These are phyloP conservation scores for Magnusiomyces tetraspermus DNA, from an alignment of 1,139 yeast genomes.

Conservation along the genomic window DNA sequence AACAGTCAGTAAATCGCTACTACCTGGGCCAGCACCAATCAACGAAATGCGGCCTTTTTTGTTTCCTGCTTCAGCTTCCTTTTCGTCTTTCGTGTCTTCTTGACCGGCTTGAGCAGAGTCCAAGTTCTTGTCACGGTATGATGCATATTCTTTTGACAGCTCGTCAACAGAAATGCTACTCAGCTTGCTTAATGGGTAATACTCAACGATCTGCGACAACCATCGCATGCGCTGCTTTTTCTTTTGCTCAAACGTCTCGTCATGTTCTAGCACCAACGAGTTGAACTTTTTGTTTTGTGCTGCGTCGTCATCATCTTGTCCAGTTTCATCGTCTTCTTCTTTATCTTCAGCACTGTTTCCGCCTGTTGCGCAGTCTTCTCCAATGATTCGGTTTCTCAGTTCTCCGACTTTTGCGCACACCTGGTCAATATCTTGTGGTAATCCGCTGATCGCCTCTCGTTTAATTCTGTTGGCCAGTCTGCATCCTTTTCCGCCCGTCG, in stretches of 20 bases:
- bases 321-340: conserved; percentile 33
- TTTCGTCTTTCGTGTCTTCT: not conserved
- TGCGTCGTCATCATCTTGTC: conserved; percentile 64
- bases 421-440: conserved; percentile 63
- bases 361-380: conserved; percentile 37
- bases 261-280: conserved; percentile 51
- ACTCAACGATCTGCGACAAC: conserved; percentile 85
- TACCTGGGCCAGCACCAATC: conserved; percentile 94
- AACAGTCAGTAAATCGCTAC: conserved; percentile 67
- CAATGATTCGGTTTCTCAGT: conserved; percentile 48
- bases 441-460: conserved; percentile 54
- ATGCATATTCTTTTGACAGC: conserved; percentile 38
- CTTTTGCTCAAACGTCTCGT: conserved; percentile 38
- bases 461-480: conserved; percentile 71
- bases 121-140: conserved; percentile 3
- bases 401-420: conserved; percentile 63
- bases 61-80: conserved; percentile 6
- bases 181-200: conserved; percentile 65
- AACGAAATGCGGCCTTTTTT: conserved; percentile 54
- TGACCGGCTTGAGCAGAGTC: not conserved
- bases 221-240: conserved; percentile 65
- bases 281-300: conserved; percentile 51
- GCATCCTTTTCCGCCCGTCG: conserved; percentile 88
- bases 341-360: conserved; percentile 14
- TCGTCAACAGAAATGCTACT: conserved; percentile 51